Conservation (phyloP, 2,329 filamentous ascomycete species). For the Ilyonectria mors-panacis region DNA sequence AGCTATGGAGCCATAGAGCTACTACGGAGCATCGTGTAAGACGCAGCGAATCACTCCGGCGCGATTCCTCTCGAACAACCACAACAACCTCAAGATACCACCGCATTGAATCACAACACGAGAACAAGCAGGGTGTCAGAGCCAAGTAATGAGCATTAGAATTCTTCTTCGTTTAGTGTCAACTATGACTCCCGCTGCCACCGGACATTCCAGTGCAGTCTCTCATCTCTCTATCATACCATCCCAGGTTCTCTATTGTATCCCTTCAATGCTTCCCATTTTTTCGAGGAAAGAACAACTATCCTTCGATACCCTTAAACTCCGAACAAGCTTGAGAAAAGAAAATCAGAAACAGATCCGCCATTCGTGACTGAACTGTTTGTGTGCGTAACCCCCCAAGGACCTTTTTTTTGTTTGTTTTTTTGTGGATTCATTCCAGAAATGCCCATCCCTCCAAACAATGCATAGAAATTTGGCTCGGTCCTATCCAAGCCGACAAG, state of each 20-base stretch:
- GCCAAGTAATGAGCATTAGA: slow-evolving; percentile 23
- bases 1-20: too few species aligned
- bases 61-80: background rate
- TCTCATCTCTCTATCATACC: slow-evolving; percentile 19
- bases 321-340: slow-evolving; percentile 35
- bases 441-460: slow-evolving; percentile 14
- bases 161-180: slow-evolving; percentile 15
- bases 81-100: background rate
- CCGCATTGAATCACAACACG: slow-evolving; percentile 7
- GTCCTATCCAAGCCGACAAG: slow-evolving; percentile 11
- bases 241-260: slow-evolving; percentile 30
- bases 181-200: slow-evolving; percentile 18
- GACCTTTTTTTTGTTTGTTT: background rate
- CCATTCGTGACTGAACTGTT: slow-evolving; percentile 1
- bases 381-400: slow-evolving; percentile 14
- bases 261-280: slow-evolving; percentile 27
- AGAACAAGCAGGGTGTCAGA: background rate
- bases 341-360: slow-evolving; percentile 20
- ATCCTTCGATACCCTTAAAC: slow-evolving; percentile 33
- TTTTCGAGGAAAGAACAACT: slow-evolving; percentile 21
- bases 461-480: background rate
- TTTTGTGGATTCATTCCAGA: slow-evolving; percentile 3
- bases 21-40: background rate
- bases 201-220: slow-evolving; percentile 6
- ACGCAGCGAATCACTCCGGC: background rate